Conservation (phyloP, 2,329 filamentous ascomycete genomes). For the Rachicladosporium sp. region DNA sequence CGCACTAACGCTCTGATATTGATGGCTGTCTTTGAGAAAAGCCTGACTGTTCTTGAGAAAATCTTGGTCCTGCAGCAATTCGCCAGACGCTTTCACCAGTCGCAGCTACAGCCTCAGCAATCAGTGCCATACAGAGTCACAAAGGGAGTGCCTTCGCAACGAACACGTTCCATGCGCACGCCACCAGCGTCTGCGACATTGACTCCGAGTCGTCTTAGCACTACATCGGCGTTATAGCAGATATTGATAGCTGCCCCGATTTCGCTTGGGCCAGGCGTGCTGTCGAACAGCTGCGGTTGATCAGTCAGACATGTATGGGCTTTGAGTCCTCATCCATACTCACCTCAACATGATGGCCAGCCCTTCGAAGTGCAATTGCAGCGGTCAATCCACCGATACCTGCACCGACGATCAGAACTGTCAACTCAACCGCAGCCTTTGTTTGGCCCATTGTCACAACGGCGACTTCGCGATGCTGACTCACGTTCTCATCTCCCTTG, state of each 20-base stretch:
- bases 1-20: conserved; percentile 4
- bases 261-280: conserved; percentile 23
- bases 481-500: too few relatives aligned
- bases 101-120: too few relatives aligned
- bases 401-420: conserved; percentile 16
- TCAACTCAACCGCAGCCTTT: too few relatives aligned
- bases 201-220: conserved; percentile 31
- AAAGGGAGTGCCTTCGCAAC: too few relatives aligned
- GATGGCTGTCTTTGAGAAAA: conserved; percentile 7
- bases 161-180: conserved; percentile 1
- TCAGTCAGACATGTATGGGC: conserved; percentile 38
- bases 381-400: conserved; percentile 29
- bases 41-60: conserved; percentile 6
- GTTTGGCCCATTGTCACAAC: too few relatives aligned
- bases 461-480: too few relatives aligned
- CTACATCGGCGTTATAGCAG: conserved; percentile 48
- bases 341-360: conserved; percentile 25
- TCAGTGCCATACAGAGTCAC: too few relatives aligned
- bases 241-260: conserved; percentile 51
- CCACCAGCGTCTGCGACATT: conserved; percentile 5
- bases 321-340: conserved; percentile 9
- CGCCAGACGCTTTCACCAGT: too few relatives aligned
- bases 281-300: conserved; percentile 40
- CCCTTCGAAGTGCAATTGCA: conserved; percentile 25
- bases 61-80: too few relatives aligned